Evolutionary conservation across 345 rosid genomes (phyloP).

Genomic region (Camelina laxa): DNA sequence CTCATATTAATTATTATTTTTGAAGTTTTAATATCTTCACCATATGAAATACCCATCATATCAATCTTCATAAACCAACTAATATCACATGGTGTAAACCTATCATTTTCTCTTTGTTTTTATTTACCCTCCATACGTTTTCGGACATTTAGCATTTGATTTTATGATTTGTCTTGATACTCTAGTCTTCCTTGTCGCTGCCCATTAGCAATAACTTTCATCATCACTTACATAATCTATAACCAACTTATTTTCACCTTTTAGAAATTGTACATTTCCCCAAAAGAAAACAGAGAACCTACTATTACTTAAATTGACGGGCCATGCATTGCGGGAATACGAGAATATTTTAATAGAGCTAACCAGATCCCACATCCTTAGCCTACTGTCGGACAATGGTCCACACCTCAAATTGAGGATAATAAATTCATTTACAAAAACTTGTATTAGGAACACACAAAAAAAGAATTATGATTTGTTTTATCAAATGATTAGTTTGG

Average conservation of each 20-base stretch:
- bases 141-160: conserved; percentile 36
- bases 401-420: conserved; percentile 16
- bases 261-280: not conserved
- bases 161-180: conserved; percentile 29
- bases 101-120: conserved; percentile 36
- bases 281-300: not conserved
- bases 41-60: not conserved
- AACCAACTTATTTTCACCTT: not conserved
- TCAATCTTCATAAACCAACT: conserved; percentile 23
- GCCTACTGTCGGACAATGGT: conserved; percentile 12
- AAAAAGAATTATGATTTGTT: not conserved
- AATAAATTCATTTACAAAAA: not conserved
- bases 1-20: not conserved
- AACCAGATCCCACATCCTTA: conserved; percentile 21
- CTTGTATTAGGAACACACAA: not conserved
- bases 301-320: not conserved
- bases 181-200: conserved; percentile 31
- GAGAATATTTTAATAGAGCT: not conserved
- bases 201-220: conserved; percentile 25
- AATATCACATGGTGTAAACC: conserved; percentile 35
- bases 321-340: not conserved
- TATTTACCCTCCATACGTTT: conserved; percentile 35
- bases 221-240: conserved; percentile 23
- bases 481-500: too few relatives aligned
- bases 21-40: not conserved